These are phyloP conservation scores for Rubia yunnanensis DNA, from an alignment of 257 asterid species.

Conservation along the genomic window DNA sequence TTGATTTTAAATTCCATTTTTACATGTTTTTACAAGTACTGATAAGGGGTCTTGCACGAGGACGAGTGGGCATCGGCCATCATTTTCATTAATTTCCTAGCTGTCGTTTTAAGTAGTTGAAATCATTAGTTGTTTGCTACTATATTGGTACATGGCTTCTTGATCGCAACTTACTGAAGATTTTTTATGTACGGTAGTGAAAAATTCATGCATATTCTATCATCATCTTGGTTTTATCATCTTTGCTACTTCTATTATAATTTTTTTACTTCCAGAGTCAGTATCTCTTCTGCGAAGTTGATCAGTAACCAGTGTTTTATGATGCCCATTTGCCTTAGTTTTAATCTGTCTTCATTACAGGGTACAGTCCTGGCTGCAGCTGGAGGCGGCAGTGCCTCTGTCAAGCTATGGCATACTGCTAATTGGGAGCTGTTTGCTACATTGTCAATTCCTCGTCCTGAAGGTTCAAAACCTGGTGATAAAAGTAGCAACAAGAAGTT, in stretches of 20 bases:
- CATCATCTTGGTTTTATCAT: not conserved
- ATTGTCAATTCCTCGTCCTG: conserved; percentile 79
- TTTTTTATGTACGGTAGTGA: not conserved
- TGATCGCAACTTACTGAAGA: not conserved
- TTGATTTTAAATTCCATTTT: not conserved
- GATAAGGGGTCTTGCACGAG: not conserved
- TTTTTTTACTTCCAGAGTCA: not conserved
- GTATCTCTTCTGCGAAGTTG: not conserved
- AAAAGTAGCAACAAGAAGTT: conserved; percentile 73
- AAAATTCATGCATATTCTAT: not conserved
- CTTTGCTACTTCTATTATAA: not conserved
- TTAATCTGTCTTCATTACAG: conserved; percentile 24
- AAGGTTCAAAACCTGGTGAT: conserved; percentile 59
- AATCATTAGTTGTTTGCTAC: not conserved
- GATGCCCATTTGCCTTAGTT: not conserved
- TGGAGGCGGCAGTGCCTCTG: conserved; percentile 95
- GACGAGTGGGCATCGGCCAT: not conserved
- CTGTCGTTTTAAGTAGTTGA: not conserved
- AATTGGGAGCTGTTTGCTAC: conserved; percentile 66
- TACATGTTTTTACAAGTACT: not conserved
- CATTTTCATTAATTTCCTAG: conserved; percentile 2
- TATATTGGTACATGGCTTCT: not conserved
- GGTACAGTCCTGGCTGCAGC: conserved; percentile 94
- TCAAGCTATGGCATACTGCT: conserved; percentile 88
- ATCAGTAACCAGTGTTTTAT: not conserved